Base-by-base conservation (phyloP, 106 monocot species). In the Xerophyta viscosa region DNA sequence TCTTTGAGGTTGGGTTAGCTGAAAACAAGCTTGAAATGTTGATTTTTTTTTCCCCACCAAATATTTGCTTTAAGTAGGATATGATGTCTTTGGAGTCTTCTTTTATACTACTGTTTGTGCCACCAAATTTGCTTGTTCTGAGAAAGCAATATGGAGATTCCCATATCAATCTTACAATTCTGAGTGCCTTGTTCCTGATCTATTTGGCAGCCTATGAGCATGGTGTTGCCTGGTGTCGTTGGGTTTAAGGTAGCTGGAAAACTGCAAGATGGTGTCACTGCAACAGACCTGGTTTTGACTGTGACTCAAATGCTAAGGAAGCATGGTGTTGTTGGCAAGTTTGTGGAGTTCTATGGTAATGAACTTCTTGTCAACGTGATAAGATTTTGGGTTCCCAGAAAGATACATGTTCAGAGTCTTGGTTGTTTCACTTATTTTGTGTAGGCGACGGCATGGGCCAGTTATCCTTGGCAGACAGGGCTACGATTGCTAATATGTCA, bases 401-500 rank as follows among this genome's bases (percentile, higher is more conserved):
- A 36, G 5, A 6, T 36, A 36, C 33, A 36, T 36, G 11, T 33
- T 33, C 33, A 33, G 11, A 33, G 33, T 33, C 11, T 33, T 36
- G 11, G 33, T 36, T 36, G 33, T 11, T 36, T 36, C n/a, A 11
- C 33, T 36, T 36, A 5, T 11, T 36, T 36, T 36, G 5, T 52
- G 7, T 55, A 92, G 92, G 92, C 60, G 80, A 83, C 33, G 92
- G 87, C 22, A 80, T 93, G 71, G 50, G 74, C 48, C 57, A 75
- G 54, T 66, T 93, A 37, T 83, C 87, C 30, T 50, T 93, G 31
- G 92, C 87, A 71, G 87, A 93, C 50, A 67, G 92, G 52, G 92
- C 92, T 37, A 93, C 92, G 29, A 87, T 87, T 57, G 83, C 92
- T 13, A 87, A 93, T 58, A 93, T 93, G 92, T 93, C 92, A 49